Evolutionary conservation across 2,329 filamentous ascomycete genomes (phyloP), one percentile per base, ranked within the genome.

Genomic region (Parastagonospora avenae): DNA sequence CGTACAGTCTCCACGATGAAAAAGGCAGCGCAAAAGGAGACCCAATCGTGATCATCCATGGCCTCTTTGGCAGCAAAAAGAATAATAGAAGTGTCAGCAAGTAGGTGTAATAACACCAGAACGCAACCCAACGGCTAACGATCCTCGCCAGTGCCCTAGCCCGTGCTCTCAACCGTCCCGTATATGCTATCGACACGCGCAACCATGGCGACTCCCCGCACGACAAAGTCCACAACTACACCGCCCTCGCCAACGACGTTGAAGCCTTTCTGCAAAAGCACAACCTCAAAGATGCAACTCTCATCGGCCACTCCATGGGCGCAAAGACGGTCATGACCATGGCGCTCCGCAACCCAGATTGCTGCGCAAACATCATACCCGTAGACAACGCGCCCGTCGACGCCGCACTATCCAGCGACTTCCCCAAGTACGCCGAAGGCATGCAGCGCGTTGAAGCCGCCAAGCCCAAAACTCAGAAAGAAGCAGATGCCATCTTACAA

Each of bases 241-340:
- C 76, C 1, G 82, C 85, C 38, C 92, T 97, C 83, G 91, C 93
- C 4, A 83, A 87, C 59, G 93, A 97, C 64, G 86, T 97, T 9
- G 85, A 87, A 47, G 79, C 82, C 38, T 97, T 97, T 72, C 87
- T 97, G 48, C 64, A 80, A 4, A 77, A 89, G 47, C 88, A 95
- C 71, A 78, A 80, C 3, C 76, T 97, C n/a, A 77, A 82, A 38
- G 78, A 89, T 27, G 80, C 87, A 2, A 91, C 89, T 0, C 77
- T 97, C 27, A 94, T 97, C 65, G 93, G 93, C 0, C 94, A 97
- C 76, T 96, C 91, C 1, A 97, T 97, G 93, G 93, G 94, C 57
- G 93, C 93, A 40, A 97, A 97, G 79, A 87, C 89, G 2, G 91
- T 91, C 63, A 97, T 97, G 93, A 81, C 89, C 0, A 79, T 97